These are phyloP conservation scores for Trichocomaceae sp. DNA, from an alignment of 2,329 filamentous ascomycete species.

Conservation along the genomic window DNA sequence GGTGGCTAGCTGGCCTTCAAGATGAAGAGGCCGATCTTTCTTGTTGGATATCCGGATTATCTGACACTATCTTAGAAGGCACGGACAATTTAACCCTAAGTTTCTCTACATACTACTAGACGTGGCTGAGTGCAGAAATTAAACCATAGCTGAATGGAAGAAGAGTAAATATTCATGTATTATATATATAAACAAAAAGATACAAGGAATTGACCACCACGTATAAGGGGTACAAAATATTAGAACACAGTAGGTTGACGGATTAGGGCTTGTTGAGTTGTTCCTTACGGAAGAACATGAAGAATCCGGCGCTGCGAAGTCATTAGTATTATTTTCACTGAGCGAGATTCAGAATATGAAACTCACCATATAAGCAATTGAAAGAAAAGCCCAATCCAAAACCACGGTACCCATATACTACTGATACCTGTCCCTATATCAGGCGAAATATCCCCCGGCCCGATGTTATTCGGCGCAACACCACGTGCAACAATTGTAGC, in stretches of 20 bases:
- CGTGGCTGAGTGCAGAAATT: not conserved
- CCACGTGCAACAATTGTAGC: slow-evolving; percentile 58
- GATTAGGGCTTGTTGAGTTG: slow-evolving; percentile 39
- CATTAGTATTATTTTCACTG: not conserved
- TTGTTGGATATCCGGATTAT: too few relatives aligned
- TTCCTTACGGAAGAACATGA: slow-evolving; percentile 41
- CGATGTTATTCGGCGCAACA: slow-evolving; percentile 54
- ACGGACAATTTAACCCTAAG: too few relatives aligned
- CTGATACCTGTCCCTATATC: slow-evolving; percentile 49
- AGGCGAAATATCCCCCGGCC: slow-evolving; percentile 57
- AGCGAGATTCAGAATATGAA: slow-evolving; percentile 31
- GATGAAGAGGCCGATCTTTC: too few relatives aligned
- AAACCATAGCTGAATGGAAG: not conserved
- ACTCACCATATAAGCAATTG: slow-evolving; percentile 56
- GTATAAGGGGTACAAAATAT: too few relatives aligned
- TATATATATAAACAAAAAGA: too few relatives aligned
- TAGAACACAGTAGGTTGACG: not conserved
- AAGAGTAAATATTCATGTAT: too few relatives aligned
- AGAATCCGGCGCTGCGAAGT: slow-evolving; percentile 30
- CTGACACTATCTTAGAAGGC: too few relatives aligned
- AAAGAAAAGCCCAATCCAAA: slow-evolving; percentile 55
- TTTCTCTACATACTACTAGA: too few relatives aligned
- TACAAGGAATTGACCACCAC: too few relatives aligned
- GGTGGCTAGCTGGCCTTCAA: too few relatives aligned
- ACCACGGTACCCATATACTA: slow-evolving; percentile 47